Evolutionary conservation across 495 filamentous ascomycete genomes (phyloP).

Genomic region (Hyaloscypha bicolor): DNA sequence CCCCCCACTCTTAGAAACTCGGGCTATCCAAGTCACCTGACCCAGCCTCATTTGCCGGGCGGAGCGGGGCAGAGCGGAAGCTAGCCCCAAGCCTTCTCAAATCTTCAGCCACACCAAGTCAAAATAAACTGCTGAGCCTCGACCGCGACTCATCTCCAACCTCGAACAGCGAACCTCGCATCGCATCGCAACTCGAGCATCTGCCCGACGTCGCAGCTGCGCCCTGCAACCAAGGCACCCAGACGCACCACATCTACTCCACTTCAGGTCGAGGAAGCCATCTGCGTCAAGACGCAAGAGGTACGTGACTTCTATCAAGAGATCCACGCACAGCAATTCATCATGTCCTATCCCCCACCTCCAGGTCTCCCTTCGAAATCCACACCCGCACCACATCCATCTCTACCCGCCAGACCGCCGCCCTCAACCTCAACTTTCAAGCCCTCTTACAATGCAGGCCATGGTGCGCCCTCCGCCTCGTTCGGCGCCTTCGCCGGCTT

Average conservation of each 20-base stretch:
- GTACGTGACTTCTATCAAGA: constrained; percentile 53
- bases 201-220: constrained; percentile 3
- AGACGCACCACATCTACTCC: constrained; percentile 7
- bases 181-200: constrained; percentile 11
- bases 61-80: no score
- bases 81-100: not conserved
- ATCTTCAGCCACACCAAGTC: constrained; percentile 8
- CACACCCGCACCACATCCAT: constrained; percentile 73
- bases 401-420: constrained; percentile 81
- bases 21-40: no score
- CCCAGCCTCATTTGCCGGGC: no score
- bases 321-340: constrained; percentile 67
- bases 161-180: not conserved
- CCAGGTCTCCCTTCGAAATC: constrained; percentile 69
- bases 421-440: constrained; percentile 60
- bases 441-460: constrained; percentile 53
- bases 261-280: constrained; percentile 2
- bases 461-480: constrained; percentile 34
- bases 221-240: not conserved
- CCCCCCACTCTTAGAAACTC: no score
- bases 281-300: constrained; percentile 49
- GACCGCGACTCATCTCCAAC: constrained; percentile 2
- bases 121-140: not conserved
- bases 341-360: constrained; percentile 93
- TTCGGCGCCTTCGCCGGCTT: constrained; percentile 44